Evolutionary conservation across 768 basidiomycete species (phyloP).

Genomic region (Daedalea quercina): DNA sequence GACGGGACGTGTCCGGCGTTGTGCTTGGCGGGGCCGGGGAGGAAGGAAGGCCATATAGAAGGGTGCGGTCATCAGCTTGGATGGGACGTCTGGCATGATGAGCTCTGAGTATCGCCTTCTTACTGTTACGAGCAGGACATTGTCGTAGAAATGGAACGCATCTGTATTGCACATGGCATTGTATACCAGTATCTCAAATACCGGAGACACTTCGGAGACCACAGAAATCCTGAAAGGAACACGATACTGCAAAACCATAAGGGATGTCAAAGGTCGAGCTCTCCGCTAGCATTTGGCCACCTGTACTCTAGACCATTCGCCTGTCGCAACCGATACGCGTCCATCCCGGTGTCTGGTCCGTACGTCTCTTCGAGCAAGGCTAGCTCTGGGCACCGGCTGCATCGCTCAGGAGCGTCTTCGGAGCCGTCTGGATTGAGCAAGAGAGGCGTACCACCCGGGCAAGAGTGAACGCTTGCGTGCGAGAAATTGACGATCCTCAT

Average conservation of each 20-base stretch:
- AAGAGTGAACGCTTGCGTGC: slow-evolving; percentile 24
- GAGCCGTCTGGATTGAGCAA: background rate
- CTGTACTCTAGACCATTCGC: slow-evolving; percentile 7
- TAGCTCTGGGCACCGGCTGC: slow-evolving; percentile 9
- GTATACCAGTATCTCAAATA: no score
- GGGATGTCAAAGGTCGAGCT: no score
- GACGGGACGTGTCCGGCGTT: slow-evolving; percentile 24
- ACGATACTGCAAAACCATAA: no score
- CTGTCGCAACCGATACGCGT: slow-evolving; percentile 3
- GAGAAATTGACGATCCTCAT: slow-evolving; percentile 34
- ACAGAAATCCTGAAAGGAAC: no score
- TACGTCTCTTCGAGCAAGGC: slow-evolving; percentile 9
- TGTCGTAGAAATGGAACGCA: slow-evolving; percentile 3
- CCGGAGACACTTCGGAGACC: no score
- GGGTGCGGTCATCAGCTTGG: slow-evolving; percentile 33
- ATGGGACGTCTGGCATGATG: slow-evolving; percentile 29
- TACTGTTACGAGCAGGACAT: background rate
- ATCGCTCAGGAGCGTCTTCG: background rate
- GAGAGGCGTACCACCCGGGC: slow-evolving; percentile 10
- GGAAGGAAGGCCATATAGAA: slow-evolving; percentile 23
- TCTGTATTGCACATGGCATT: background rate
- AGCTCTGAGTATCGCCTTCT: slow-evolving; percentile 6
- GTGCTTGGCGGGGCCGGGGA: slow-evolving; percentile 32
- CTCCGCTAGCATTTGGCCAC: no score
- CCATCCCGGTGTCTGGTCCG: slow-evolving; percentile 7